phyloP scores from a whole-genome alignment of 2,329 filamentous ascomycete species.

The Rhinocladiella mackenziei region DNA sequence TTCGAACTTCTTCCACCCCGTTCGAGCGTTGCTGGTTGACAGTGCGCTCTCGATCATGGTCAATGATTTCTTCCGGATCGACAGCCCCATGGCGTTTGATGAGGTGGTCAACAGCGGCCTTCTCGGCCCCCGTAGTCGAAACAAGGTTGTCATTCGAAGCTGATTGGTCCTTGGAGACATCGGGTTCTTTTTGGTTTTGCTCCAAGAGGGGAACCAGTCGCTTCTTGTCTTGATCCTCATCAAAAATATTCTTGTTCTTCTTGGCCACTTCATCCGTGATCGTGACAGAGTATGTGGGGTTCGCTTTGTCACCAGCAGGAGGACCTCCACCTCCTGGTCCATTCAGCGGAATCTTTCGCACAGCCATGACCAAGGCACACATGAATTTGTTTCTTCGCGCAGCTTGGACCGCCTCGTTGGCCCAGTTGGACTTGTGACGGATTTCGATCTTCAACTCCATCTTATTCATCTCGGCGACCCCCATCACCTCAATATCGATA shows the following conservation, averaged over 20 bases:
- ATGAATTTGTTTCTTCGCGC: slow-evolving; percentile 91
- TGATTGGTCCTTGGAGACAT: slow-evolving; percentile 7
- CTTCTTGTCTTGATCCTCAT: slow-evolving; percentile 58
- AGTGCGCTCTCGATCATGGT: slow-evolving; percentile 18
- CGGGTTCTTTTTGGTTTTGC: slow-evolving; percentile 6
- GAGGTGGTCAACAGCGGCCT: slow-evolving; percentile 16
- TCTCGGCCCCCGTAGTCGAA: slow-evolving; percentile 12
- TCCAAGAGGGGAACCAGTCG: slow-evolving; percentile 57
- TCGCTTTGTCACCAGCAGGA: slow-evolving; percentile 58
- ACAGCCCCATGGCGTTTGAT: slow-evolving; percentile 20
- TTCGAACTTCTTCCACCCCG: slow-evolving; percentile 28
- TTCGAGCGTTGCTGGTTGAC: slow-evolving; percentile 26
- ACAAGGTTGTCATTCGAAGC: not conserved
- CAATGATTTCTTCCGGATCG: slow-evolving; percentile 19
- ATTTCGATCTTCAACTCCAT: slow-evolving; percentile 77
- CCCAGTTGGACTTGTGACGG: slow-evolving; percentile 89
- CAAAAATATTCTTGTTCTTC: slow-evolving; percentile 58
- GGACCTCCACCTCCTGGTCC: slow-evolving; percentile 68
- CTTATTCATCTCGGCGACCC: slow-evolving; percentile 83
- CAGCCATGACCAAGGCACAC: slow-evolving; percentile 79
- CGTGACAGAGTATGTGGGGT: slow-evolving; percentile 76
- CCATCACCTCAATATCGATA: slow-evolving; percentile 69
- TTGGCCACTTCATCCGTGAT: slow-evolving; percentile 66
- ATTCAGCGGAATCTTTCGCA: slow-evolving; percentile 83
- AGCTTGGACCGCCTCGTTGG: slow-evolving; percentile 77